Conservation (phyloP, 129 eudicot genomes). For the Artemisia annua region DNA sequence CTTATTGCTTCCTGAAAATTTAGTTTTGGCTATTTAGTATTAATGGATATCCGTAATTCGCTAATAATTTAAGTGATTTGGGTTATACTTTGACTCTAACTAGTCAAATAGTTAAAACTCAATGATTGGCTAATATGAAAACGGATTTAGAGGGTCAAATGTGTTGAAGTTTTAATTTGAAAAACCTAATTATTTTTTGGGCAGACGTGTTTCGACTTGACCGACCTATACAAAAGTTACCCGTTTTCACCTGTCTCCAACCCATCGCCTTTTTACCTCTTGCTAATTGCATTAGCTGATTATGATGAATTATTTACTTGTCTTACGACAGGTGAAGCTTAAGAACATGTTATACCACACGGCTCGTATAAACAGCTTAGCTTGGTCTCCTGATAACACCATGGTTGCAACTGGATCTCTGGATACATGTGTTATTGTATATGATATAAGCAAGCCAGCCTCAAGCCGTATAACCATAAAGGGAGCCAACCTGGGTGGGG, state of each 20-base stretch:
- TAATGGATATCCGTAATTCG: neutral
- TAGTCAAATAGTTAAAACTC: no score
- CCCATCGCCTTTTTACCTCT: no score
- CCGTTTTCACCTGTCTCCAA: no score
- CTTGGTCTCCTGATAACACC: conserved; percentile 89
- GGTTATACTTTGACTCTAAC: no score
- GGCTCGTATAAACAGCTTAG: conserved; percentile 86
- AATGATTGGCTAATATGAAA: no score
- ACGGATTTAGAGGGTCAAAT: no score
- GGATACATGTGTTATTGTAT: conserved; percentile 84
- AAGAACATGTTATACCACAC: conserved; percentile 91
- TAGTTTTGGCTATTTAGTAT: neutral
- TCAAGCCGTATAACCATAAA: conserved; percentile 73
- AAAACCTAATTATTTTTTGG: no score
- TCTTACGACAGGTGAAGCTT: conserved; percentile 66
- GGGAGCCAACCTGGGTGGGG: conserved; percentile 96
- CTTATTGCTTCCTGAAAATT: conserved; percentile 10
- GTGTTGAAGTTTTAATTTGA: no score
- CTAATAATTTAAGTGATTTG: neutral
- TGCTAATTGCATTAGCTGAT: neutral
- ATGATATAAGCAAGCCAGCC: conserved; percentile 80
- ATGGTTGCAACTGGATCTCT: conserved; percentile 98
- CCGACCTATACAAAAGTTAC: no score
- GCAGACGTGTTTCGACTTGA: no score
- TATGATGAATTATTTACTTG: neutral